Evolutionary conservation across 2,329 filamentous ascomycete species (phyloP), one percentile per base, ranked within the genome.

Genomic region (Diatrype stigma): DNA sequence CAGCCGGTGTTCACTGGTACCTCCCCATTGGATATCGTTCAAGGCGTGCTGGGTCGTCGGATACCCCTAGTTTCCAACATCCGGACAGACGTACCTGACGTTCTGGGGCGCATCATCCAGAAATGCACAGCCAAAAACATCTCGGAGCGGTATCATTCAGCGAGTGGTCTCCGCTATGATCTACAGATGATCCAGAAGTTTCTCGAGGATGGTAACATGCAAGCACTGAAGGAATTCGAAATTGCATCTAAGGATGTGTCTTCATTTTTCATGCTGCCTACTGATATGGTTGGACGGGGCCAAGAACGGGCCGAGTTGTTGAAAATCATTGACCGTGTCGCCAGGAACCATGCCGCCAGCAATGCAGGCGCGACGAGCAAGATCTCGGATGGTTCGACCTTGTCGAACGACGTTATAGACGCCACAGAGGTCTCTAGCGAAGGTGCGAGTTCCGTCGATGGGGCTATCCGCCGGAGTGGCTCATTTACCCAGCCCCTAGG

Each of bases 111-210:
- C 30, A 87, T 96, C 42, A 90, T 97, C 38, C 87, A 93, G 65
- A 95, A 91, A 66, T 96, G 95, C 80, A 96, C 91, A 0, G 85
- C 90, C 53, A 96, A 95, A 69, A 88, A 86, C 53, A 89, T 96
- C 45, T 81, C 84, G 51, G 92, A 96, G 51, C 84, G 93, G 14
- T 97, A 96, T 66, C 87, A 96, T 62, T 96, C 90, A 6, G 87
- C 89, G 1, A 91, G 89, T 52, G 92, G 93, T 2, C 78, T 96
- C 52, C 90, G 90, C 58, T 79, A 89, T 62, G 93, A 97, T 65
- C 72, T 97, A 46, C 70, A 84, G 47, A 79, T 85, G 60, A 84
- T 96, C 5, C 85, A 89, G 56, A 80, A 86, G 56, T 78, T 93
- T 35, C 74, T 96, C 6, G 83, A 81, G 3, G 83, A 90, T 60